Base-by-base conservation (phyloP, 108 stramenopile species). In the Phaeodactylum tricornutum region DNA sequence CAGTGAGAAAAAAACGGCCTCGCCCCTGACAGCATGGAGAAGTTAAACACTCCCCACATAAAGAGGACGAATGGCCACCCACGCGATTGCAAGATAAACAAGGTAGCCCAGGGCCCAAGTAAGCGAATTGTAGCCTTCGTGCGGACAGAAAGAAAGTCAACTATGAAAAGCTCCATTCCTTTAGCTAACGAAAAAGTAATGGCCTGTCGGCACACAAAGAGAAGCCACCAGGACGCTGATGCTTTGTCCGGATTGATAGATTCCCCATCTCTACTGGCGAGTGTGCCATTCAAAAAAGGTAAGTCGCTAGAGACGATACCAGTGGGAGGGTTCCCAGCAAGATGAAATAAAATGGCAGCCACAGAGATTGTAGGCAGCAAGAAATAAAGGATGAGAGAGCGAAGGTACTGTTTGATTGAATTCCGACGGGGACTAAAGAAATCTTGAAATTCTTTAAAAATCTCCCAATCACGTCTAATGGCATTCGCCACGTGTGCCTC, bases 51-150 rank as follows among this genome's bases (percentile, higher is more conserved):
- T 20, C 61, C 62, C 76, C 70, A 77, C 16, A 57, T 50, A 14
- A 58, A 49, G 9, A 67, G 24, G 0, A 63, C 8, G 32, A 53
- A 71, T 9, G 75, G 75, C 67, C 67, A 77, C 19, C 75, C 75
- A 33, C 67, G 67, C 14, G 66, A 44, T 47, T 66, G 68, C 2
- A 62, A 62, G 15, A 71, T 23, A 4, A 67, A 25, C 4, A 77
- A 44, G 0, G 70, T 49, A 9, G 65, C 2, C 9, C 30, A 28
- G 3, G 65, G 58, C 5, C 73, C 73, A 29, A 65, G 8, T 1
- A 61, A 8, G 0, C 58, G 57, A 29, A 64, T 15, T 14, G 57
- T 35, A 3, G 47, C 14, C 31, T 31, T 43, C 17, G 57, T 64
- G 11, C 42, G 28, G 23, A 74, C 24, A 14, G 55, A 47, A 8